These are phyloP conservation scores for Dipteronia dyeriana DNA, from an alignment of 345 rosid genomes.

Conservation along the genomic window DNA sequence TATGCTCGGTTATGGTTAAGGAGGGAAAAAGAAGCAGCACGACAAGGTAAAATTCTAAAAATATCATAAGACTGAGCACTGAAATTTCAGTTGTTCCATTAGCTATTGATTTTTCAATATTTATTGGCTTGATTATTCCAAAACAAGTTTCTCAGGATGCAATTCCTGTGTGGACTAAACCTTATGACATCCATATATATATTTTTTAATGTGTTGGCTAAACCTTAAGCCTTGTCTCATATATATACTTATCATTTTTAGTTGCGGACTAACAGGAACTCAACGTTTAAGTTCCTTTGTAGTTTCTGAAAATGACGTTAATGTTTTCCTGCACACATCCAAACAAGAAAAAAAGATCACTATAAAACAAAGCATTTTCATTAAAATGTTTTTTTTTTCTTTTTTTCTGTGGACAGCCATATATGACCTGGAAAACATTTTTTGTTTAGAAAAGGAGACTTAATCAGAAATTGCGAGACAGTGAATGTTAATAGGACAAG, in stretches of 20 bases:
- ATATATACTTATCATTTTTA: background rate
- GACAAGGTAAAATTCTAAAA: slow-evolving; percentile 50
- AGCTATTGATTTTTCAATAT: background rate
- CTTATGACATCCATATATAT: background rate
- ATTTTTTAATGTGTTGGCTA: background rate
- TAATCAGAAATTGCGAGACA: background rate
- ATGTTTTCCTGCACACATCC: background rate
- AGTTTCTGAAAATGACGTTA: background rate
- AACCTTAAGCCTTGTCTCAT: background rate
- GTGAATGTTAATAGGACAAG: background rate
- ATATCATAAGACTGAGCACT: background rate
- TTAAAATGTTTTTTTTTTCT: background rate
- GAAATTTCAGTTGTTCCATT: slow-evolving; percentile 10
- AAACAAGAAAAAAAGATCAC: background rate
- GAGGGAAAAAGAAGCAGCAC: slow-evolving; percentile 65
- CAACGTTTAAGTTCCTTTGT: background rate
- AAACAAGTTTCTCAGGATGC: background rate
- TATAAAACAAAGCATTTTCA: background rate
- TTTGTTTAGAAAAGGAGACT: background rate
- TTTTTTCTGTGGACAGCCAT: background rate
- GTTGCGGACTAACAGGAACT: background rate
- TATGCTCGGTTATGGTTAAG: slow-evolving; percentile 72
- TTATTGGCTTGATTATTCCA: background rate
- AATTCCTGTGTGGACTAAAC: background rate
- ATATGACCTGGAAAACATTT: background rate